Evolutionary conservation across 1,284 basidiomycete species (phyloP).

Genomic region (Agaricales sp.): DNA sequence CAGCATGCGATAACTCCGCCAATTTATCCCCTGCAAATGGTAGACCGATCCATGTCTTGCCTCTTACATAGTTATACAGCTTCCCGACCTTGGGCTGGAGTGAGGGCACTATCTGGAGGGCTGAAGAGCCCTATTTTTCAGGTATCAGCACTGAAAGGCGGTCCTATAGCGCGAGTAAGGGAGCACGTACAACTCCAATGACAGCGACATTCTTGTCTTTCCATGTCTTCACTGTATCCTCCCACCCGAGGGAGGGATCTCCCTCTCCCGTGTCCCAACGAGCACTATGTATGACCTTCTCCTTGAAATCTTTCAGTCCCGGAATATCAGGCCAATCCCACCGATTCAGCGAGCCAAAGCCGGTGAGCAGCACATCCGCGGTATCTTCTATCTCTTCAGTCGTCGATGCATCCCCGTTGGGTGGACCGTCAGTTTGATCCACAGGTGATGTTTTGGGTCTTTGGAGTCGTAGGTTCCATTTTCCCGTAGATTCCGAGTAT

Average conservation of each 20-base stretch:
- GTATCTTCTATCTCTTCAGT: constrained; percentile 38
- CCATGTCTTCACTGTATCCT: constrained; percentile 39
- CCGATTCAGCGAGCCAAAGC: constrained; percentile 36
- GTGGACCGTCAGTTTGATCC: constrained; percentile 18
- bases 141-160: no score
- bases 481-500: constrained; percentile 37
- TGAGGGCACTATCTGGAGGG: constrained; percentile 51
- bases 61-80: constrained; percentile 47
- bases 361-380: constrained; percentile 42
- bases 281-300: constrained; percentile 44
- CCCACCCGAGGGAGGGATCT: constrained; percentile 21
- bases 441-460: constrained; percentile 33
- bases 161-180: no score
- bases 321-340: constrained; percentile 53
- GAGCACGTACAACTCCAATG: constrained; percentile 43
- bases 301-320: constrained; percentile 40
- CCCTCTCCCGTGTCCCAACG: constrained; percentile 38
- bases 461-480: constrained; percentile 55
- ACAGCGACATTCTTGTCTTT: constrained; percentile 46
- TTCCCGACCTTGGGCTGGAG: constrained; percentile 42
- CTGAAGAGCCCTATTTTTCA: constrained; percentile 58
- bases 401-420: constrained; percentile 14
- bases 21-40: constrained; percentile 34
- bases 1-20: constrained; percentile 25
- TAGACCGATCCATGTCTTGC: constrained; percentile 50